Percentiles rank a stretch among this genome's conserved stretches.
These are phyloP conservation scores for Populus simonii DNA, from an alignment of 345 rosid species.

Conservation along the genomic window DNA sequence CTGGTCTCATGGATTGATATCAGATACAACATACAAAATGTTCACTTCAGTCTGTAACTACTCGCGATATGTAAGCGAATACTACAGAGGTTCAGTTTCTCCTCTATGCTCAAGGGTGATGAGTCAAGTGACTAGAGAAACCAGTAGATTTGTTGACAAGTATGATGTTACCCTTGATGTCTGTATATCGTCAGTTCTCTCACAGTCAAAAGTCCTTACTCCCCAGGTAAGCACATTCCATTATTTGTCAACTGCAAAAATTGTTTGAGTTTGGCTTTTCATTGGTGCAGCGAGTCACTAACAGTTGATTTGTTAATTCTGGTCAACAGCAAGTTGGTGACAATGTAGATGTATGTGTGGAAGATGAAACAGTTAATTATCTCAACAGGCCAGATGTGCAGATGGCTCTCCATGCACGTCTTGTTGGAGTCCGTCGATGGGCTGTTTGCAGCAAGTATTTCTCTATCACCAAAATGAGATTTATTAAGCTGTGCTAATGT, in stretches of 20 bases:
- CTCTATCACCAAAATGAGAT: conserved; percentile 4
- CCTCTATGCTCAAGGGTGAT: conserved; percentile 76
- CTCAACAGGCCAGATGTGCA: conserved; percentile 89
- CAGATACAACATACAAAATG: conserved; percentile 82
- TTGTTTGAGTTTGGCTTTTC: not conserved
- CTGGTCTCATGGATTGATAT: conserved; percentile 97
- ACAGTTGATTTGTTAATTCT: not conserved
- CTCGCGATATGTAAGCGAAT: conserved; percentile 85
- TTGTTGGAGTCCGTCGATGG: conserved; percentile 80
- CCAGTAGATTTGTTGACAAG: conserved; percentile 86
- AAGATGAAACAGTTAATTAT: conserved; percentile 87
- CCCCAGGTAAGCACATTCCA: conserved; percentile 51
- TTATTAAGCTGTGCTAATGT: not conserved
- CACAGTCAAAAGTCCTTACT: conserved; percentile 67
- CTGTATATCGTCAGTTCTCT: conserved; percentile 72
- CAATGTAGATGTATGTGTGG: conserved; percentile 82
- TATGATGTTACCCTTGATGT: conserved; percentile 97
- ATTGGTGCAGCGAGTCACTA: not conserved
- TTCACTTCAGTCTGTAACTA: conserved; percentile 86
- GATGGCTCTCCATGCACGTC: conserved; percentile 83
- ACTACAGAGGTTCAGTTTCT: conserved; percentile 72
- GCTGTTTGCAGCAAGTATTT: conserved; percentile 88
- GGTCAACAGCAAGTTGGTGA: conserved; percentile 69
- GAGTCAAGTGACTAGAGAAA: conserved; percentile 75
- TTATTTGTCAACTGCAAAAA: not conserved